phyloP scores from a whole-genome alignment of 106 monocot species.

The Chionographis japonica region DNA sequence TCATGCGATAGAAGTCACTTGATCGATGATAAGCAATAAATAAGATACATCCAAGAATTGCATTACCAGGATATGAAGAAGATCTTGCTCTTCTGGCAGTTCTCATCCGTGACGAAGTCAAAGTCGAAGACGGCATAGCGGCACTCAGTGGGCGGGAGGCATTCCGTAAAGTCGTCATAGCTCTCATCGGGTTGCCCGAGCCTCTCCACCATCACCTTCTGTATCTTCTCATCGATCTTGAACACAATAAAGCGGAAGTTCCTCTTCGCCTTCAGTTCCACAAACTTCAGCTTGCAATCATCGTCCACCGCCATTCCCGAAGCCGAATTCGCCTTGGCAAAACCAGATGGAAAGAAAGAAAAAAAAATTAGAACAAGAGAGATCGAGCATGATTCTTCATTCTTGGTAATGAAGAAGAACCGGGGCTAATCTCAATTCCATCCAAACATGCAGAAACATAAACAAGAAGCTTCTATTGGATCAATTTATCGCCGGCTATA shows the following conservation, averaged over 20 bases:
- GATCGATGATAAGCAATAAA: no score
- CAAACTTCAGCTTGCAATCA: constrained; percentile 53
- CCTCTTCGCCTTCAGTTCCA: constrained; percentile 58
- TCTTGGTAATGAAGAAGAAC: not conserved
- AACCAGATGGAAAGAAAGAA: not conserved
- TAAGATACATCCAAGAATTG: not conserved
- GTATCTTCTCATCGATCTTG: constrained; percentile 61
- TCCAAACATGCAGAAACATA: no score
- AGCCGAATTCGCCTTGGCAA: constrained; percentile 49
- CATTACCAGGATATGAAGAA: constrained; percentile 64
- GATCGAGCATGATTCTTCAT: not conserved
- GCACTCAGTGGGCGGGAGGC: constrained; percentile 46
- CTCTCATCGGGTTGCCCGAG: constrained; percentile 46
- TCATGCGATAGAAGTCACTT: no score
- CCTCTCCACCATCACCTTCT: constrained; percentile 50
- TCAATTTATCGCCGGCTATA: no score
- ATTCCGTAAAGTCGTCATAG: constrained; percentile 54
- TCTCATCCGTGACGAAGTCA: constrained; percentile 56
- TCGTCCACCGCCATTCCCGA: constrained; percentile 63
- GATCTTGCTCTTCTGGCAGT: constrained; percentile 79
- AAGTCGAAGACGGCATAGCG: constrained; percentile 69
- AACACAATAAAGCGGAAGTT: constrained; percentile 52
- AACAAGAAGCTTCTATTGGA: no score
- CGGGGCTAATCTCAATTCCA: no score
- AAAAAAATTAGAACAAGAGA: not conserved